These are phyloP conservation scores for Poa annua DNA, from an alignment of 176 grass and related monocot genomes.

Conservation along the genomic window DNA sequence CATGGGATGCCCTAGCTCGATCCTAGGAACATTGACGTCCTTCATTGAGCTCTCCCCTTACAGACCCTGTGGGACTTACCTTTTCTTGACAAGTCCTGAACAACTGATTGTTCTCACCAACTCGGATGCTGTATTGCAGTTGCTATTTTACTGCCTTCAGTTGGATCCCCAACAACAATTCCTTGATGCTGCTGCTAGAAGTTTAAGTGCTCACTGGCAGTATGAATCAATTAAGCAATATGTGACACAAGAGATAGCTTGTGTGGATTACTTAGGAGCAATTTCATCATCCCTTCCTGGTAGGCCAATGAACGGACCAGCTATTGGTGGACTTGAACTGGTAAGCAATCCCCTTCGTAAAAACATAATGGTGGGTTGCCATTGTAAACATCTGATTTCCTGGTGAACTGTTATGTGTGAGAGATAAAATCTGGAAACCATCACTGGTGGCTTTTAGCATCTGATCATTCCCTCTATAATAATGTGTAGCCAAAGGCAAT, in stretches of 20 bases:
- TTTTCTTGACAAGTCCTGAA: slow-evolving; percentile 61
- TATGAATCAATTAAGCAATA: slow-evolving; percentile 71
- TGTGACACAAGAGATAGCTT: slow-evolving; percentile 54
- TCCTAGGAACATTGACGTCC: slow-evolving; percentile 71
- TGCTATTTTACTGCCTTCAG: slow-evolving; percentile 90
- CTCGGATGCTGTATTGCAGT: slow-evolving; percentile 80
- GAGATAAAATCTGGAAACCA: slow-evolving; percentile 5
- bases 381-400: not conserved
- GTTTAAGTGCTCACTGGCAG: slow-evolving; percentile 76
- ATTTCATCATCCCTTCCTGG: slow-evolving; percentile 51
- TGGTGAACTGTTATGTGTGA: not conserved
- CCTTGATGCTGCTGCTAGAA: slow-evolving; percentile 66
- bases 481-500: slow-evolving; percentile 3
- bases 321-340: slow-evolving; percentile 68
- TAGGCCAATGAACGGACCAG: slow-evolving; percentile 39
- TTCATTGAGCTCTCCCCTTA: slow-evolving; percentile 93
- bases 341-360: slow-evolving; percentile 48
- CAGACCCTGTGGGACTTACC: slow-evolving; percentile 76
- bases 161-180: slow-evolving; percentile 66
- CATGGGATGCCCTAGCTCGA: slow-evolving; percentile 92
- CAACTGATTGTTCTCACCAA: slow-evolving; percentile 64
- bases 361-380: not conserved
- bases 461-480: not conserved
- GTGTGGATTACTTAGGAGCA: slow-evolving; percentile 58
- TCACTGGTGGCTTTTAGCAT: slow-evolving; percentile 4